Conservation (phyloP, 2,329 filamentous ascomycete species). For the Penicillium freii region DNA sequence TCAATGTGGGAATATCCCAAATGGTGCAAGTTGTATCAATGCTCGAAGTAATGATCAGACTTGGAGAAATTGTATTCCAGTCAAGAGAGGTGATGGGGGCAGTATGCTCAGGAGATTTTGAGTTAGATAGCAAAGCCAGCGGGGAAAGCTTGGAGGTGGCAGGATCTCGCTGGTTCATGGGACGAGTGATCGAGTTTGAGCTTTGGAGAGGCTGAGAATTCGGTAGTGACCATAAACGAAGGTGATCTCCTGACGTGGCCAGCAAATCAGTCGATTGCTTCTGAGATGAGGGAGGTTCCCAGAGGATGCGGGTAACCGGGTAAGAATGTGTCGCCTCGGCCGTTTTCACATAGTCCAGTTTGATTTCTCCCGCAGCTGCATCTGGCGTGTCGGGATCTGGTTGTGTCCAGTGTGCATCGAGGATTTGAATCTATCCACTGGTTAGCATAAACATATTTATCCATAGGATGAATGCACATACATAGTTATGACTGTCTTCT, state of each 20-base stretch:
- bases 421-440: conserved; percentile 79
- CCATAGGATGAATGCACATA: conserved; percentile 45
- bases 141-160: conserved; percentile 82
- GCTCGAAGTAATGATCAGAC: conserved; percentile 95
- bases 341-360: conserved; percentile 84
- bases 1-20: conserved; percentile 97
- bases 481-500: conserved; percentile 97
- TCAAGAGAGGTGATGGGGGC: conserved; percentile 93
- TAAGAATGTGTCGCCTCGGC: conserved; percentile 98
- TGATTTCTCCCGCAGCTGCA: conserved; percentile 62
- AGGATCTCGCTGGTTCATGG: conserved; percentile 59
- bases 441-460: conserved; percentile 13
- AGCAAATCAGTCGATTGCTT: conserved; percentile 94
- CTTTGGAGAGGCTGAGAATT: conserved; percentile 57
- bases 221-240: conserved; percentile 90
- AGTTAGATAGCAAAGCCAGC: conserved; percentile 89
- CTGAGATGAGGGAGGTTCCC: conserved; percentile 92
- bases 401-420: conserved; percentile 79
- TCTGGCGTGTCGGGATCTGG: conserved; percentile 66
- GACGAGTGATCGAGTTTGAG: conserved; percentile 68
- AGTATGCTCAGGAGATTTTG: conserved; percentile 96
- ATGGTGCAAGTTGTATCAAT: conserved; percentile 99
- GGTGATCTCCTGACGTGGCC: conserved; percentile 90
- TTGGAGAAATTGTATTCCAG: conserved; percentile 97
- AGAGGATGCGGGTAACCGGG: conserved; percentile 89